phyloP scores from a whole-genome alignment of 169 alveolate genomes.

The Eimeria sp. region DNA sequence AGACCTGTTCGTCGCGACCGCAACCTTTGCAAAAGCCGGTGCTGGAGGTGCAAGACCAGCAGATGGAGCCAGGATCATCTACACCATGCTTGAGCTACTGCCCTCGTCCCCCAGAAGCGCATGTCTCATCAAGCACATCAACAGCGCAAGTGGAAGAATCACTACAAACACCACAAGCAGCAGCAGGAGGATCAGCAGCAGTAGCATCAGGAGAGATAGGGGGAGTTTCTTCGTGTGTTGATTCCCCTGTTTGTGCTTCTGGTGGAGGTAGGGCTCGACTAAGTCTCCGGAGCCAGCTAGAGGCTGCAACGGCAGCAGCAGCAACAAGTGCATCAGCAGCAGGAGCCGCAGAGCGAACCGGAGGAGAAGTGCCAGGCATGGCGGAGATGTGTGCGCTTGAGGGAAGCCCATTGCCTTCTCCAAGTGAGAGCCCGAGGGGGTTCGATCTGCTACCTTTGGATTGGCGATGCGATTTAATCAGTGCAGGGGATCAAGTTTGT shows the following conservation, averaged over 20 bases:
- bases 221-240: not conserved
- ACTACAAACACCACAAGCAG: not conserved
- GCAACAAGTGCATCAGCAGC: not conserved
- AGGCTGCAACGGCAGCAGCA: conserved; percentile 26
- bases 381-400: not conserved
- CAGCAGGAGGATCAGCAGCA: not conserved
- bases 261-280: not conserved
- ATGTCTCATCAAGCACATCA: too few relatives aligned
- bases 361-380: not conserved
- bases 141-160: too few relatives aligned
- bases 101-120: not conserved
- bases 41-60: not conserved
- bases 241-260: not conserved
- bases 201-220: not conserved
- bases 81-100: not conserved
- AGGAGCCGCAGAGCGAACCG: not conserved
- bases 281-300: conserved; percentile 11
- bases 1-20: not conserved
- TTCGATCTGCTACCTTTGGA: conserved; percentile 29
- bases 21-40: not conserved
- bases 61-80: not conserved
- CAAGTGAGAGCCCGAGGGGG: conserved; percentile 49
- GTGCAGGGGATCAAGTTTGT: conserved; percentile 88
- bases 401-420: not conserved
- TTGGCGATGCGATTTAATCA: conserved; percentile 79